phyloP scores from a whole-genome alignment of 257 asterid genomes.

The Ocimum tenuiflorum region DNA sequence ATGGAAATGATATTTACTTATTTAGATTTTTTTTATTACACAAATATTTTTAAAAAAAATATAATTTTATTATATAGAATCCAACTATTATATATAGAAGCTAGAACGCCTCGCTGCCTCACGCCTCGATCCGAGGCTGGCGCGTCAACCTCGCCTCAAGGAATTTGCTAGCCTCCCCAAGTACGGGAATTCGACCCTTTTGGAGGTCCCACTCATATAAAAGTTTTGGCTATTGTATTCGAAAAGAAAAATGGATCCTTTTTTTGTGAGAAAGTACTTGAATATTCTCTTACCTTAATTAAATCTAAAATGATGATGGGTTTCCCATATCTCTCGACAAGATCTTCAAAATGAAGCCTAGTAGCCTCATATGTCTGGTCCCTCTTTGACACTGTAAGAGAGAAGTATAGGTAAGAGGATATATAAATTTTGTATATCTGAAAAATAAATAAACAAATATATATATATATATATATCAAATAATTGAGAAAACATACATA shows the following conservation, averaged over 20 bases:
- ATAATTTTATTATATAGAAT: no score
- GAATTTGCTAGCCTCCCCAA: no score
- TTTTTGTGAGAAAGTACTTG: conserved; percentile 1
- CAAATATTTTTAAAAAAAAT: no score
- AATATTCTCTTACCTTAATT: conserved; percentile 64
- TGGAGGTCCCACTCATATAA: no score
- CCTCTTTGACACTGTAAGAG: conserved; percentile 72
- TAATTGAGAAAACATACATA: conserved; percentile 47
- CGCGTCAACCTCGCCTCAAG: no score
- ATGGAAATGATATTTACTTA: no score
- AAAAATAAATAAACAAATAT: not conserved
- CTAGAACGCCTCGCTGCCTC: no score
- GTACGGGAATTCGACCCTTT: no score
- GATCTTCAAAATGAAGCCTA: conserved; percentile 85
- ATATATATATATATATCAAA: not conserved
- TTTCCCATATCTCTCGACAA: conserved; percentile 78
- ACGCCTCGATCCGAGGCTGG: no score
- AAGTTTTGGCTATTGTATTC: no score
- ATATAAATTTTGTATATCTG: not conserved
- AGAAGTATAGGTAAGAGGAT: conserved; percentile 16
- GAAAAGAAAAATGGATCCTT: not conserved
- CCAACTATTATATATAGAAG: no score
- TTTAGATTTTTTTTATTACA: no score
- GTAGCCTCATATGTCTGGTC: conserved; percentile 89
- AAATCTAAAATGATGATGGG: conserved; percentile 86